Evolutionary conservation across 345 rosid genomes (phyloP).

Genomic region (Salix purpurea): DNA sequence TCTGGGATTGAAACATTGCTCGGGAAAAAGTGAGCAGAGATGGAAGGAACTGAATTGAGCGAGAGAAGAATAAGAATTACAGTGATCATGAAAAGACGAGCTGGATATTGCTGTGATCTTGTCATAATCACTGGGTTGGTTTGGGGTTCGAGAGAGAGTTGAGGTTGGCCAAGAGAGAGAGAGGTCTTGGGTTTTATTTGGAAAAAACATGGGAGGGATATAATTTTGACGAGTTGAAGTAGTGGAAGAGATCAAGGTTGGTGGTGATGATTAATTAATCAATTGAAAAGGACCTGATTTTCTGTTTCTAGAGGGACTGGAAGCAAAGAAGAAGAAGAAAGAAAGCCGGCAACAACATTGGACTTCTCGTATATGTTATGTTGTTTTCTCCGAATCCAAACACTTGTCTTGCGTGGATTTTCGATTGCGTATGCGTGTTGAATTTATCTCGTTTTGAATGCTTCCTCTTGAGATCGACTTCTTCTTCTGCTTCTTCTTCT

Average conservation of each 20-base stretch:
- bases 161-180: neutral
- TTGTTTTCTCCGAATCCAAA: neutral
- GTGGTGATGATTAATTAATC: neutral
- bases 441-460: neutral
- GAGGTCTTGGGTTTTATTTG: neutral
- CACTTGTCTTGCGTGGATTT: neutral
- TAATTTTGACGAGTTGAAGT: neutral
- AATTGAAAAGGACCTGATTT: neutral
- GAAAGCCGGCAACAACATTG: neutral
- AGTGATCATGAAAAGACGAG: neutral
- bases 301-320: neutral
- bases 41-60: neutral
- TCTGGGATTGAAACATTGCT: conserved; percentile 13
- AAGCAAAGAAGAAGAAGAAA: neutral
- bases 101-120: neutral
- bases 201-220: neutral
- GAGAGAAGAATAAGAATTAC: neutral
- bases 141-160: neutral
- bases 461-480: neutral
- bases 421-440: neutral
- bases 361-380: neutral
- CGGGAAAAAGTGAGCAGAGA: conserved; percentile 15
- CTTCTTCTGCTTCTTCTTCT: too few relatives aligned
- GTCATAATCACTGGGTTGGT: neutral
- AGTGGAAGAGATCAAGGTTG: neutral